phyloP scores from a whole-genome alignment of 1,139 yeast genomes.

The Trichomonascaceae sp. region DNA sequence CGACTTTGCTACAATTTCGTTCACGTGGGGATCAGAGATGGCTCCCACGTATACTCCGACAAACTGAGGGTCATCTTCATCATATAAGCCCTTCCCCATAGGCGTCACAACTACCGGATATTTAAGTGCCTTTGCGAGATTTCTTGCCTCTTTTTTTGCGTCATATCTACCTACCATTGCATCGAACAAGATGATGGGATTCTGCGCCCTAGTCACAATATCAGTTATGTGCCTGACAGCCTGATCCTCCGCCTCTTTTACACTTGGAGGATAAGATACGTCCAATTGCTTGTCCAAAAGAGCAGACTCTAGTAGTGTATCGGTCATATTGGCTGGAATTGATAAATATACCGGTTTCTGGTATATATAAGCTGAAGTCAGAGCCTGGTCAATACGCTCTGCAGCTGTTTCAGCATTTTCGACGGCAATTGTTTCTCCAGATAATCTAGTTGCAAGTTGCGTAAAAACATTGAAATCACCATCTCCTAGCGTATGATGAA shows the following conservation, averaged over 20 bases:
- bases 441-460: slow-evolving; percentile 52
- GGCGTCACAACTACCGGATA: slow-evolving; percentile 44
- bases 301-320: slow-evolving; percentile 27
- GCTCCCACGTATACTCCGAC: slow-evolving; percentile 61
- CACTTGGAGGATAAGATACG: slow-evolving; percentile 28
- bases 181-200: slow-evolving; percentile 65
- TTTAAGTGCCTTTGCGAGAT: slow-evolving; percentile 42
- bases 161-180: slow-evolving; percentile 54
- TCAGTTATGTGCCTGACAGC: slow-evolving; percentile 45
- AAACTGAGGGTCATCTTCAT: slow-evolving; percentile 54
- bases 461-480: slow-evolving; percentile 45
- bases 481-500: slow-evolving; percentile 67
- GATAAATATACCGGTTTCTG: slow-evolving; percentile 77
- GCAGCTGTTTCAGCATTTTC: slow-evolving; percentile 45
- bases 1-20: slow-evolving; percentile 38
- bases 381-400: slow-evolving; percentile 57
- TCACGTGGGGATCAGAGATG: slow-evolving; percentile 42
- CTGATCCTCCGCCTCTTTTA: slow-evolving; percentile 33
- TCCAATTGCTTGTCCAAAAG: slow-evolving; percentile 30
- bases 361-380: slow-evolving; percentile 46
- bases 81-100: slow-evolving; percentile 52
- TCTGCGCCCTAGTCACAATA: slow-evolving; percentile 44
- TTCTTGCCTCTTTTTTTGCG: slow-evolving; percentile 38
- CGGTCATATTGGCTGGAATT: slow-evolving; percentile 61
- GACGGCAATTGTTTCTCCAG: slow-evolving; percentile 55